Evolutionary conservation across 2,329 filamentous ascomycete species (phyloP).

Genomic region (Aspergillus sp.): DNA sequence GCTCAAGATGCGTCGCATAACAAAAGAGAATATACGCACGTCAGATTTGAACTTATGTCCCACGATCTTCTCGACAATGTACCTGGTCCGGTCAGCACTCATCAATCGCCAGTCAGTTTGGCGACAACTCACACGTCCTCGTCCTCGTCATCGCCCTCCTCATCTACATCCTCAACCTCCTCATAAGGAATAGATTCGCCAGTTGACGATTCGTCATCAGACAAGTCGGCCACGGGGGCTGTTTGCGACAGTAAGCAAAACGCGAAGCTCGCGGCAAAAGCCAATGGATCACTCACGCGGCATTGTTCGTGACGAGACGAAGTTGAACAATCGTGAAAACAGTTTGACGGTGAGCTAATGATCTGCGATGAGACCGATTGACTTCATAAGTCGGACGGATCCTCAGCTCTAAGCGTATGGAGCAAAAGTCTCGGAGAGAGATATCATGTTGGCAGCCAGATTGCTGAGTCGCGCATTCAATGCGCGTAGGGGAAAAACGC

Average conservation of each 20-base stretch:
- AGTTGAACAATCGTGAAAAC: conserved; percentile 34
- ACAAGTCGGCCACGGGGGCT: conserved; percentile 40
- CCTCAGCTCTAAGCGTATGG: not conserved
- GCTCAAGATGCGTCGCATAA: conserved; percentile 14
- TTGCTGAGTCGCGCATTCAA: conserved; percentile 28
- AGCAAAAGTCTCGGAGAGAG: not conserved
- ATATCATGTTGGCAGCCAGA: conserved; percentile 15
- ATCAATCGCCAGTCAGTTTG: conserved; percentile 14
- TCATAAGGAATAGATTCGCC: conserved; percentile 45
- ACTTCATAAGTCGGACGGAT: not conserved
- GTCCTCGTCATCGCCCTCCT: conserved; percentile 36
- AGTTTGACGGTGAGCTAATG: conserved; percentile 31
- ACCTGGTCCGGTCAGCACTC: conserved; percentile 35
- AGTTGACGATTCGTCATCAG: conserved; percentile 40
- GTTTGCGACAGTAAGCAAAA: conserved; percentile 20
- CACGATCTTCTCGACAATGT: conserved; percentile 46
- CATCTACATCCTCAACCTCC: conserved; percentile 30
- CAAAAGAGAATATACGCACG: conserved; percentile 30
- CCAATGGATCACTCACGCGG: conserved; percentile 43
- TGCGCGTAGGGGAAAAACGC: conserved; percentile 31
- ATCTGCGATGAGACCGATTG: not conserved
- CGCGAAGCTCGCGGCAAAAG: conserved; percentile 13
- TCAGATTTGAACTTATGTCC: conserved; percentile 42
- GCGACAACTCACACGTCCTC: conserved; percentile 41
- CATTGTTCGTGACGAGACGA: conserved; percentile 37